phyloP scores from a whole-genome alignment of 2,329 filamentous ascomycete genomes.

The Colletotrichum lentis region DNA sequence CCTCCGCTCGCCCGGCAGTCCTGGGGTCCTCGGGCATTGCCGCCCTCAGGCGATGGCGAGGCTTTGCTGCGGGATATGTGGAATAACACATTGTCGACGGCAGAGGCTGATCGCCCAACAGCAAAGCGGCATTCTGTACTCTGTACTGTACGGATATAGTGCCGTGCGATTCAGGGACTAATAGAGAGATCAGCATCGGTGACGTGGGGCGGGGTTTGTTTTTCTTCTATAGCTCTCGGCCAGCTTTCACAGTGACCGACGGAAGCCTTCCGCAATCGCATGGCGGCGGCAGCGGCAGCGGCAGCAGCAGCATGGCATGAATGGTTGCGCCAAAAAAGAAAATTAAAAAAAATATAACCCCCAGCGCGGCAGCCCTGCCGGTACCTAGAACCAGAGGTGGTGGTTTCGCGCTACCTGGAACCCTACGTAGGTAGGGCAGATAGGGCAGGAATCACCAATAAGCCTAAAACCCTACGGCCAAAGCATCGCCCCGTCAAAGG shows the following conservation, averaged over 20 bases:
- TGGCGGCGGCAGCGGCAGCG: background rate
- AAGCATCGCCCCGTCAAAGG: background rate
- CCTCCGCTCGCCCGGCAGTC: background rate
- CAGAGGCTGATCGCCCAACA: background rate
- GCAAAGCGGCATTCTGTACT: background rate
- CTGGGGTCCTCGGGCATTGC: background rate
- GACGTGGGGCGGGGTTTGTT: constrained; percentile 16
- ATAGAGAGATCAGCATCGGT: constrained; percentile 20
- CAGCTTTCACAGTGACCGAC: background rate
- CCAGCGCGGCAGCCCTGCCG: background rate
- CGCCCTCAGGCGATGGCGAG: background rate
- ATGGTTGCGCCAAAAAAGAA: too few species aligned
- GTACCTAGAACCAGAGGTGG: background rate
- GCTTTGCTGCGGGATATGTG: background rate
- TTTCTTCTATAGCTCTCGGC: too few species aligned
- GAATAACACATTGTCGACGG: too few species aligned
- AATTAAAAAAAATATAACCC: too few species aligned
- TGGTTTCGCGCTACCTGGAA: background rate
- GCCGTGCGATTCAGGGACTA: background rate
- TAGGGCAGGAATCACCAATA: background rate
- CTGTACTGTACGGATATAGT: too few species aligned
- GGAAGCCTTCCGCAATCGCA: constrained; percentile 14
- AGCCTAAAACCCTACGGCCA: background rate
- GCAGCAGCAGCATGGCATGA: background rate
- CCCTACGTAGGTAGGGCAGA: too few species aligned